phyloP scores from a whole-genome alignment of 768 basidiomycete species.

The Russula olivacea region DNA sequence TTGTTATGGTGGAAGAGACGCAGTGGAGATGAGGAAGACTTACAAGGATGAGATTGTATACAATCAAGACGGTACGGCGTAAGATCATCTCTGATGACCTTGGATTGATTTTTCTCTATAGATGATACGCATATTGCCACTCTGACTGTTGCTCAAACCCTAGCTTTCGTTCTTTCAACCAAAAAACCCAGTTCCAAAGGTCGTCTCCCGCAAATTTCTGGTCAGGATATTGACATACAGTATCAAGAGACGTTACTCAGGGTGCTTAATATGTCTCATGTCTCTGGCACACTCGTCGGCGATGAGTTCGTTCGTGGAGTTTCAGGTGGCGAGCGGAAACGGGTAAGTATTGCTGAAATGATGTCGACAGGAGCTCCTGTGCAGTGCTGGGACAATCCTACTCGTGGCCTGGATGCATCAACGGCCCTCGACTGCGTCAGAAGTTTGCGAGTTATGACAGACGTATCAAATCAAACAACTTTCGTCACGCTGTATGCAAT shows the following conservation, averaged over 20 bases:
- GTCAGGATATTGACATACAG: conserved; percentile 49
- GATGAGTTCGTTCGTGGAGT: conserved; percentile 82
- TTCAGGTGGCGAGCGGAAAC: conserved; percentile 76
- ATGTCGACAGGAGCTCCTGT: conserved; percentile 76
- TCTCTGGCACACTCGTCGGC: conserved; percentile 70
- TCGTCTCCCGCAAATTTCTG: conserved; percentile 60
- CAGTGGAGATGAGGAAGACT: conserved; percentile 65
- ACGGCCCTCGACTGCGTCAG: conserved; percentile 85
- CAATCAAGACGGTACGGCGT: conserved; percentile 57
- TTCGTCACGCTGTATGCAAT: conserved; percentile 63
- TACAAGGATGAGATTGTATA: conserved; percentile 80
- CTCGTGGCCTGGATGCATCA: conserved; percentile 75
- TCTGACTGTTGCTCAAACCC: conserved; percentile 71
- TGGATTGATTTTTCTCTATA: conserved; percentile 32
- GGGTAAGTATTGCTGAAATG: conserved; percentile 81
- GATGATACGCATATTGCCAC: conserved; percentile 82
- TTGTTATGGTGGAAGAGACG: conserved; percentile 74
- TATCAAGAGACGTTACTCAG: conserved; percentile 59
- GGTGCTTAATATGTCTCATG: conserved; percentile 84
- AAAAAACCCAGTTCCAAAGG: conserved; percentile 72
- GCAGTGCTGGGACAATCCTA: conserved; percentile 81
- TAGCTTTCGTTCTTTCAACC: conserved; percentile 64
- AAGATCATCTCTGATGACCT: conserved; percentile 6
- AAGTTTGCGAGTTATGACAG: conserved; percentile 75
- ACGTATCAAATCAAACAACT: conserved; percentile 72